Base-by-base conservation (phyloP, 2,329 filamentous ascomycete genomes). In the Colletotrichum gloeosporioides region DNA sequence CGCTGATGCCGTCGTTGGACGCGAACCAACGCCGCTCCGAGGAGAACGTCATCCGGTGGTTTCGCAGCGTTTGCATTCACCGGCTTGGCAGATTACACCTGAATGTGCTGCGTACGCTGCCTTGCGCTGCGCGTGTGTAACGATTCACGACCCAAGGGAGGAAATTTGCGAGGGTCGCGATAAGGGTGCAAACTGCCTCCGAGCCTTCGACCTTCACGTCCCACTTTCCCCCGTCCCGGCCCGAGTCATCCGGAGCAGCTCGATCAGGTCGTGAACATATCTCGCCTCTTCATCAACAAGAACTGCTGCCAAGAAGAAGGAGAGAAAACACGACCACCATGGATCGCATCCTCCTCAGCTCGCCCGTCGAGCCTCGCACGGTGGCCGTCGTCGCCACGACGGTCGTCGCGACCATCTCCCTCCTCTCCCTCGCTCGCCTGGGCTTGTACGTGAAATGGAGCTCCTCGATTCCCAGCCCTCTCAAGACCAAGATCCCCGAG, bases 401-500 rank as follows among this genome's bases (percentile, higher is more conserved):
- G 0, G 84, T 85, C 44, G 78, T 86, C n/a, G 83, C 85, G 10
- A 89, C 87, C 9, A 78, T 87, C 55, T 81, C 84, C 16, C 77
- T 88, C 53, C 80, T 88, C 22, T 81, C 83, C 29, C 78, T 86
- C 10, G 79, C 80, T 16, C 82, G 83, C 29, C 79, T 80, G 39
- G 77, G 82, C 3, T 83, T 89, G 15, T 88, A 86, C 83, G 87
- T 88, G 36, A 79, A 79, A 34, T 81, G 82, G 57, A 83, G 82
- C 67, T 83, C 82, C 71, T 80, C 88, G 36, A 84, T 90, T 69
- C 84, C 80, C 13, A 89, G 86, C 39, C 89, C 89, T 36, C 84
- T 89, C 39, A 86, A 82, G 72, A 87, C 87, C 25, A 82, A 84
- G 55, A 77, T 88, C 5, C 84, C 84, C 13, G 77, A 78, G 8